Evolutionary conservation across 2,329 filamentous ascomycete species (phyloP).

Genomic region (Beauveria bassiana): DNA sequence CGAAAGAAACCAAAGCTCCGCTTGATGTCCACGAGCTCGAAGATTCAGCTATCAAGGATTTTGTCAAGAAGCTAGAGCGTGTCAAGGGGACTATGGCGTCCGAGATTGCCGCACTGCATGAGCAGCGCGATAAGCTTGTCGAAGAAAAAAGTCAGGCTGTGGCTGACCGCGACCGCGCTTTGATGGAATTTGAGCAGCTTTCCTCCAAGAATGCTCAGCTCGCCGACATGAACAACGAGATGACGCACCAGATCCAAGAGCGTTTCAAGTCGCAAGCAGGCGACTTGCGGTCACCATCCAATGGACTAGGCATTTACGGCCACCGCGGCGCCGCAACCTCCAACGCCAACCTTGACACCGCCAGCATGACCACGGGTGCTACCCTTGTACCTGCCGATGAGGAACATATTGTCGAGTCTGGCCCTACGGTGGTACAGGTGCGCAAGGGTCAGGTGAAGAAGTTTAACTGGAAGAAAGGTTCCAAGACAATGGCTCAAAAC

Average conservation of each 20-base stretch:
- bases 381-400: constrained; percentile 57
- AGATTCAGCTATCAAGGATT: constrained; percentile 82
- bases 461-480: constrained; percentile 98
- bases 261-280: constrained; percentile 72
- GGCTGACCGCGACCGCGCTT: constrained; percentile 82
- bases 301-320: constrained; percentile 51
- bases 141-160: constrained; percentile 80
- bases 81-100: constrained; percentile 52
- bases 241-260: constrained; percentile 90
- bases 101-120: constrained; percentile 51
- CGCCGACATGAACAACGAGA: constrained; percentile 88
- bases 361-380: constrained; percentile 48
- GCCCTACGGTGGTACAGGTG: constrained; percentile 92
- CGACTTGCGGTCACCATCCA: constrained; percentile 38
- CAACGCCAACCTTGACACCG: constrained; percentile 42
- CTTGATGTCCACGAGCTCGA: constrained; percentile 78
- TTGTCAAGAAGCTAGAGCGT: constrained; percentile 66
- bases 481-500: constrained; percentile 87
- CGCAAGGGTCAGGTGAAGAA: constrained; percentile 91
- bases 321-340: constrained; percentile 43
- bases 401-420: constrained; percentile 59
- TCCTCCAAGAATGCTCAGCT: constrained; percentile 92
- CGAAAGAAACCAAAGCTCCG: constrained; percentile 73
- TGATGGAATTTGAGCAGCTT: constrained; percentile 91
- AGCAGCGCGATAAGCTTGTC: constrained; percentile 70